phyloP scores from a whole-genome alignment of 495 filamentous ascomycete genomes.

The Podospora comata region DNA sequence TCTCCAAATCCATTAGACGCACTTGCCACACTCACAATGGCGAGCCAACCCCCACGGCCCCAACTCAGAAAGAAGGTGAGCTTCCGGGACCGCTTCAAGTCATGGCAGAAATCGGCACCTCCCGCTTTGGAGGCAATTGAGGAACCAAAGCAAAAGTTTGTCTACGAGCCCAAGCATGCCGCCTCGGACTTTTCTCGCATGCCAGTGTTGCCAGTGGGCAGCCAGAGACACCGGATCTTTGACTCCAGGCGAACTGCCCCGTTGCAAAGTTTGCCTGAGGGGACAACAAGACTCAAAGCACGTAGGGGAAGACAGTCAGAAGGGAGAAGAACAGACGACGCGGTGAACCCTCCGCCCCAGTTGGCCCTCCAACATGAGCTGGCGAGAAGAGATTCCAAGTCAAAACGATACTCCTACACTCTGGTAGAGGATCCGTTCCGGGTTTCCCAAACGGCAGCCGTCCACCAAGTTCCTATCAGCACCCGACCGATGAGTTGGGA shows the following conservation, averaged over 20 bases:
- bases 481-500: background rate
- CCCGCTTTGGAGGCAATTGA: constrained; percentile 12
- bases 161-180: constrained; percentile 33
- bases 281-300: background rate
- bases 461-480: constrained; percentile 6
- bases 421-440: constrained; percentile 13
- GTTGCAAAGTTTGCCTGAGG: constrained; percentile 14
- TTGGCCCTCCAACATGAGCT: background rate
- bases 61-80: constrained; percentile 28
- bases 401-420: constrained; percentile 5
- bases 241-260: background rate
- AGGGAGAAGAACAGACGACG: background rate
- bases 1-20: background rate
- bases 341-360: background rate
- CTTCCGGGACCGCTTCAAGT: constrained; percentile 27
- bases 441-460: background rate
- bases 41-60: constrained; percentile 16
- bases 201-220: constrained; percentile 12
- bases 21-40: constrained; percentile 11
- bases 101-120: constrained; percentile 20
- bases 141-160: constrained; percentile 18
- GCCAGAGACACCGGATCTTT: background rate
- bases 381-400: background rate
- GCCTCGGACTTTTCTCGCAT: constrained; percentile 31
- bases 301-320: background rate